These are phyloP conservation scores for Scedosporium dehoogii DNA, from an alignment of 2,329 filamentous ascomycete genomes.

Conservation along the genomic window DNA sequence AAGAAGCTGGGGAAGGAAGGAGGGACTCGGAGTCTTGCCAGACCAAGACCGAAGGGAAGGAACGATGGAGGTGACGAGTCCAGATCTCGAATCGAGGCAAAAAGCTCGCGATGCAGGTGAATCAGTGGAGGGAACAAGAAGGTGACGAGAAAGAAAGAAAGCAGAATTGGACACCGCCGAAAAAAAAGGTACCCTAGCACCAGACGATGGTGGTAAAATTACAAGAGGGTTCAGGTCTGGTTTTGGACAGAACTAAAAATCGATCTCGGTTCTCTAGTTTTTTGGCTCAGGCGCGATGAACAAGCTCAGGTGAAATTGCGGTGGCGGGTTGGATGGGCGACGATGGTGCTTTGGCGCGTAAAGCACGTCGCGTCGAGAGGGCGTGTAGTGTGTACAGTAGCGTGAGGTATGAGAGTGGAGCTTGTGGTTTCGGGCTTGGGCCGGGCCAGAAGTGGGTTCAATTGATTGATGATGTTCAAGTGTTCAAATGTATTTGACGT, in stretches of 20 bases:
- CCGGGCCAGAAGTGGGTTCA: not conserved
- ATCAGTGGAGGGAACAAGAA: not conserved
- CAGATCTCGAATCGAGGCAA: not conserved
- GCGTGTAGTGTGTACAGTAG: not conserved
- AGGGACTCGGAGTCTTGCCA: too few species aligned
- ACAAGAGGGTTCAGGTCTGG: not conserved
- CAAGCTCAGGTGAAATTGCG: not conserved
- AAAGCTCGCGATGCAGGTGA: not conserved
- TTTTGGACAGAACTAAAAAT: not conserved
- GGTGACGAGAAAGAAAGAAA: not conserved
- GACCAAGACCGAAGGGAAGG: too few species aligned
- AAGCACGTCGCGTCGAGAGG: constrained; percentile 4
- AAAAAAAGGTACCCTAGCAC: not conserved
- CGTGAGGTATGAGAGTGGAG: not conserved
- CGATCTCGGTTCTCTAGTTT: not conserved
- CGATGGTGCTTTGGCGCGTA: constrained; percentile 7
- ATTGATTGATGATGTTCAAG: too few species aligned
- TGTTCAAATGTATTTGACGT: not conserved
- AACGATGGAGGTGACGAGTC: not conserved
- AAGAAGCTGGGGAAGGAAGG: too few species aligned
- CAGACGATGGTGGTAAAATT: not conserved
- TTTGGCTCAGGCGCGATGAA: not conserved
- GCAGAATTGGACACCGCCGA: too few species aligned
- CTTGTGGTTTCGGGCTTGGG: not conserved
- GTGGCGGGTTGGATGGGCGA: constrained; percentile 7